These are phyloP conservation scores for Fragaria vesca DNA, from an alignment of 306 rosid genomes.

Conservation along the genomic window DNA sequence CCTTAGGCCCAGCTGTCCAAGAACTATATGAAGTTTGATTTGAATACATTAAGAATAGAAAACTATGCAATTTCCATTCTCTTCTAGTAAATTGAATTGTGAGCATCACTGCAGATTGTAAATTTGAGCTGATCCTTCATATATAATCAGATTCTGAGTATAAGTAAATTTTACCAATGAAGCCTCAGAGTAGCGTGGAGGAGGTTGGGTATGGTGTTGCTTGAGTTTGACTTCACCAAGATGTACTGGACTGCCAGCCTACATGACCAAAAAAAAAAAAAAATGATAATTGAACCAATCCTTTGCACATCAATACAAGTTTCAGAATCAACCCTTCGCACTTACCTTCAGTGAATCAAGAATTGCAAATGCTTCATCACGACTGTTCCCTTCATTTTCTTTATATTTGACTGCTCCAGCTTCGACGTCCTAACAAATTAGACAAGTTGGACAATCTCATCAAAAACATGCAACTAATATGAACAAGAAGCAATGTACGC, in stretches of 20 bases:
- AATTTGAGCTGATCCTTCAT: neutral
- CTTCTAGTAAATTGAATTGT: neutral
- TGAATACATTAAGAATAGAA: neutral
- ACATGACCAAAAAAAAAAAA: slow-evolving; percentile 18
- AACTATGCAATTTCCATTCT: neutral
- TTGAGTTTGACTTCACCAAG: slow-evolving; percentile 50
- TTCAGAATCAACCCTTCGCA: neutral
- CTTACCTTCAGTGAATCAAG: slow-evolving; percentile 72
- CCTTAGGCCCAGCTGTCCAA: neutral
- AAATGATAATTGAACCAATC: neutral
- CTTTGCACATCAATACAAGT: neutral
- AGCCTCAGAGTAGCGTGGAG: slow-evolving; percentile 84
- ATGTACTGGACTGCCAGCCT: slow-evolving; percentile 61
- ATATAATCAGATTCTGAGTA: neutral
- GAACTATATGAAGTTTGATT: neutral
- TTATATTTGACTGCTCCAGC: slow-evolving; percentile 48
- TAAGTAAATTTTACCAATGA: slow-evolving; percentile 56
- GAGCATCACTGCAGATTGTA: neutral
- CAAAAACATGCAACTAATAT: slow-evolving; percentile 1
- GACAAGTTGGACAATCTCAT: slow-evolving; percentile 21
- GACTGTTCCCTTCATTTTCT: slow-evolving; percentile 47
- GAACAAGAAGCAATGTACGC: neutral
- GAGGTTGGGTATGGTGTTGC: slow-evolving; percentile 85
- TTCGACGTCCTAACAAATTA: slow-evolving; percentile 56
- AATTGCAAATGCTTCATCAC: slow-evolving; percentile 44